These are phyloP conservation scores for Pilaira anomala DNA, from an alignment of 192 early-diverging fungal genomes.

Conservation along the genomic window DNA sequence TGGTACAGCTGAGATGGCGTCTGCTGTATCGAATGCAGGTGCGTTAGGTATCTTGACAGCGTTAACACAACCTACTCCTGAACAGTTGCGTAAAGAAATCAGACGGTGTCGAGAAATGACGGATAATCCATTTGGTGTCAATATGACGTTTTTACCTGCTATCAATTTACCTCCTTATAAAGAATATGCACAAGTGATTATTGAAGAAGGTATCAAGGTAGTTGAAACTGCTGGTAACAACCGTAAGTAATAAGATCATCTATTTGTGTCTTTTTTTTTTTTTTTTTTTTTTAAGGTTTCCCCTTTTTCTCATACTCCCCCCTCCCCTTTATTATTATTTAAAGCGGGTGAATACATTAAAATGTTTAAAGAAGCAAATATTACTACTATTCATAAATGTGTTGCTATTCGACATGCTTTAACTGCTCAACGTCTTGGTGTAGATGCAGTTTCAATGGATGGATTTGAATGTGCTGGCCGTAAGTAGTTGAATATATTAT, in stretches of 20 bases:
- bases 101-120: constrained; percentile 70
- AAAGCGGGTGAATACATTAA: constrained; percentile 62
- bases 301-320: too few relatives aligned
- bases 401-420: constrained; percentile 72
- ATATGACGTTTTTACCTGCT: constrained; percentile 73
- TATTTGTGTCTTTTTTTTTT: neutral
- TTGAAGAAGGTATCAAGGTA: constrained; percentile 72
- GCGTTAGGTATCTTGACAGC: constrained; percentile 70
- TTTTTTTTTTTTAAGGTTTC: too few relatives aligned
- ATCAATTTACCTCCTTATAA: constrained; percentile 76
- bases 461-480: constrained; percentile 83
- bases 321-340: neutral
- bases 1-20: constrained; percentile 49
- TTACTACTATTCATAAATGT: constrained; percentile 76
- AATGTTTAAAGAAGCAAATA: constrained; percentile 65
- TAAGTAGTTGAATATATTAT: too few relatives aligned
- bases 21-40: constrained; percentile 78
- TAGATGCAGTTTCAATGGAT: constrained; percentile 72
- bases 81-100: constrained; percentile 66
- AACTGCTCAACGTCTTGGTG: constrained; percentile 58
- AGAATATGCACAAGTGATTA: constrained; percentile 69
- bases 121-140: constrained; percentile 78
- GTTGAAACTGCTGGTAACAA: constrained; percentile 87
- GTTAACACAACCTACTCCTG: constrained; percentile 79
- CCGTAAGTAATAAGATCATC: constrained; percentile 36